These are phyloP conservation scores for Pestalotiopsis sp. DNA, from an alignment of 2,329 filamentous ascomycete genomes.

Conservation along the genomic window DNA sequence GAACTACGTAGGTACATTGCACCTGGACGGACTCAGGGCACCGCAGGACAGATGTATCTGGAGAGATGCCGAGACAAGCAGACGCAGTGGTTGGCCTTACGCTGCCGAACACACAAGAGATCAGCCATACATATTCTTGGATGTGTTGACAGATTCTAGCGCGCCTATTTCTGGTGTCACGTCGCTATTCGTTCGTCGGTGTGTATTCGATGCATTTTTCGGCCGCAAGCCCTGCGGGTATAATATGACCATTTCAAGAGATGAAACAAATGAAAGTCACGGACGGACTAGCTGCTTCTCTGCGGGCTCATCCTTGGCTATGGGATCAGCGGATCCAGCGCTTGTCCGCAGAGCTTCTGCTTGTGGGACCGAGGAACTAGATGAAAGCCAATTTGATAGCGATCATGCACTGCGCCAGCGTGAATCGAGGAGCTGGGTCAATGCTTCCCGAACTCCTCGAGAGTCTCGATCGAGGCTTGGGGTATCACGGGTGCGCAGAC, in stretches of 20 bases:
- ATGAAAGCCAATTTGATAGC: too few species aligned
- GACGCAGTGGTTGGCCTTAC: not conserved
- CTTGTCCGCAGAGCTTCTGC: not conserved
- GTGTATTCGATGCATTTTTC: not conserved
- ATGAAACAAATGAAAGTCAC: not conserved
- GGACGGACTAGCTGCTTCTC: not conserved
- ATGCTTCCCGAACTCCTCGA: too few species aligned
- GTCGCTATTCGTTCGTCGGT: not conserved
- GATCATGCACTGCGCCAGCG: too few species aligned
- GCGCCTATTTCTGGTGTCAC: not conserved
- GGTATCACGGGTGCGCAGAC: too few species aligned
- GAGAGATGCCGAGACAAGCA: not conserved
- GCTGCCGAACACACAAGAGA: not conserved
- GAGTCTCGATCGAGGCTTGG: too few species aligned
- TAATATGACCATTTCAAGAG: not conserved
- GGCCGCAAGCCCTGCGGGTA: not conserved
- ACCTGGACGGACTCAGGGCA: too few species aligned
- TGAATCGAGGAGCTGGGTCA: too few species aligned
- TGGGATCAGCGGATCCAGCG: not conserved
- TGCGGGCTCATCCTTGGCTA: not conserved
- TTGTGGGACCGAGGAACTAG: not conserved
- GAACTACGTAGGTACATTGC: too few species aligned
- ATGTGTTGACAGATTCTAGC: not conserved
- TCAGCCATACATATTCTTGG: not conserved
- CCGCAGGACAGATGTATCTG: not conserved